Conservation (phyloP, 805 yeast species). For the Grigorovia humatica region DNA sequence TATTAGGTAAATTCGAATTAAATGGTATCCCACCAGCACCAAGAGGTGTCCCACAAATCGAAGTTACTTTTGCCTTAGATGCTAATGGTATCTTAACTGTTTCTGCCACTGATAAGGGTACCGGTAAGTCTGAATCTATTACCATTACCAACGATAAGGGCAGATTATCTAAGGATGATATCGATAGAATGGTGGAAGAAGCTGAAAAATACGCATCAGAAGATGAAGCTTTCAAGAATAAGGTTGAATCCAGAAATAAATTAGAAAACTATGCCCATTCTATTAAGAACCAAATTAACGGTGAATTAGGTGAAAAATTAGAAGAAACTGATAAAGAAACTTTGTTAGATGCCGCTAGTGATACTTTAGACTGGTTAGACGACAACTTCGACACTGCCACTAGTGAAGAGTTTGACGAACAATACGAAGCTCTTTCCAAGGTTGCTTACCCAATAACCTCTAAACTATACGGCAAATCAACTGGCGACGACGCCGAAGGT, state of each 20-base stretch:
- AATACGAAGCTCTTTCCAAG: slow-evolving; percentile 69
- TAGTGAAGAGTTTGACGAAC: slow-evolving; percentile 88
- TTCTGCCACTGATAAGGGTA: slow-evolving; percentile 87
- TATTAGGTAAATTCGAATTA: slow-evolving; percentile 93
- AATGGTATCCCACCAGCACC: slow-evolving; percentile 98
- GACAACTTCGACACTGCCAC: slow-evolving; percentile 80
- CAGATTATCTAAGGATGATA: slow-evolving; percentile 85
- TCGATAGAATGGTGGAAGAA: slow-evolving; percentile 95
- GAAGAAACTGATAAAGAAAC: slow-evolving; percentile 88
- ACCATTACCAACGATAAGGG: slow-evolving; percentile 92
- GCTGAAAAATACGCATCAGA: slow-evolving; percentile 92
- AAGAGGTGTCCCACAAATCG: slow-evolving; percentile 97
- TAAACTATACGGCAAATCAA: slow-evolving; percentile 62
- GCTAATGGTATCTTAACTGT: slow-evolving; percentile 97
- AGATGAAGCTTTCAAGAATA: slow-evolving; percentile 72
- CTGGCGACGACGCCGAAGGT: slow-evolving; percentile 35
- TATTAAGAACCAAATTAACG: slow-evolving; percentile 60
- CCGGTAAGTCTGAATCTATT: slow-evolving; percentile 84
- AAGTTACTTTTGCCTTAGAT: slow-evolving; percentile 93
- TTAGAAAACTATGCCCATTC: slow-evolving; percentile 84
- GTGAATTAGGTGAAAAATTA: slow-evolving; percentile 62
- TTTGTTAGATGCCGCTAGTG: slow-evolving; percentile 76
- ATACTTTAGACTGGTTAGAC: slow-evolving; percentile 79
- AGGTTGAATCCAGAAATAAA: slow-evolving; percentile 79
- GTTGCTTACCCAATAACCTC: slow-evolving; percentile 88